Evolutionary conservation across 176 grass and related monocot species (phyloP).

Genomic region (Melocanna baccifera): DNA sequence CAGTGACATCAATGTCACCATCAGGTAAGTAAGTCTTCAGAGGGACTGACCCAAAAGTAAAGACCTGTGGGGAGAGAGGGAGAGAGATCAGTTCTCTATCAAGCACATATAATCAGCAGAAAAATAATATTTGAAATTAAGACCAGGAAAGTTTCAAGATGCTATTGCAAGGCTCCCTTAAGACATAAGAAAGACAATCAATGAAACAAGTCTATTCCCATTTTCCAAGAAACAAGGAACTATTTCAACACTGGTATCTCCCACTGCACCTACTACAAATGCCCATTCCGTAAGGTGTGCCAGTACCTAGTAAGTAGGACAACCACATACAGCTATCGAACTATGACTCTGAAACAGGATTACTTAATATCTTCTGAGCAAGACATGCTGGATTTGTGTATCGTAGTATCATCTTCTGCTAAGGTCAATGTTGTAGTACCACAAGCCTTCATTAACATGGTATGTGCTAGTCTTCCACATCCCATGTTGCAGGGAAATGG

Average conservation of each 20-base stretch:
- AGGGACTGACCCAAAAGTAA: slow-evolving; percentile 90
- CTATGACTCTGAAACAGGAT: not conserved
- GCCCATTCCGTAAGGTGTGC: not conserved
- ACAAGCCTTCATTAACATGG: not conserved
- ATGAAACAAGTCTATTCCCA: slow-evolving; percentile 8
- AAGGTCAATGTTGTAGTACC: not conserved
- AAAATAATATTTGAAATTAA: slow-evolving; percentile 4
- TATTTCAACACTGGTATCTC: not conserved
- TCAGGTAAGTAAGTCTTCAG: slow-evolving; percentile 98
- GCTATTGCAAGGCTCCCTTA: not conserved
- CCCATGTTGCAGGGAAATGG: not conserved
- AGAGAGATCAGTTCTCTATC: not conserved
- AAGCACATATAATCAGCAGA: slow-evolving; percentile 7
- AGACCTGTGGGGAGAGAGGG: slow-evolving; percentile 47
- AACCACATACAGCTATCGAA: not conserved
- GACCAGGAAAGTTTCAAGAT: slow-evolving; percentile 6
- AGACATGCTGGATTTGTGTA: not conserved
- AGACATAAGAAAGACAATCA: not conserved
- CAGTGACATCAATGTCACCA: slow-evolving; percentile 97
- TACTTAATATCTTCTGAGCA: not conserved
- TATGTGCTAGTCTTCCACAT: not conserved
- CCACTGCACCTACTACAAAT: slow-evolving; percentile 14
- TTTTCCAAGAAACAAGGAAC: slow-evolving; percentile 26
- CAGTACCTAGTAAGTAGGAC: not conserved
- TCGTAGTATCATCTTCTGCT: not conserved